These are phyloP conservation scores for Coemansia reversa DNA, from an alignment of 192 early-diverging fungal species.

Conservation along the genomic window DNA sequence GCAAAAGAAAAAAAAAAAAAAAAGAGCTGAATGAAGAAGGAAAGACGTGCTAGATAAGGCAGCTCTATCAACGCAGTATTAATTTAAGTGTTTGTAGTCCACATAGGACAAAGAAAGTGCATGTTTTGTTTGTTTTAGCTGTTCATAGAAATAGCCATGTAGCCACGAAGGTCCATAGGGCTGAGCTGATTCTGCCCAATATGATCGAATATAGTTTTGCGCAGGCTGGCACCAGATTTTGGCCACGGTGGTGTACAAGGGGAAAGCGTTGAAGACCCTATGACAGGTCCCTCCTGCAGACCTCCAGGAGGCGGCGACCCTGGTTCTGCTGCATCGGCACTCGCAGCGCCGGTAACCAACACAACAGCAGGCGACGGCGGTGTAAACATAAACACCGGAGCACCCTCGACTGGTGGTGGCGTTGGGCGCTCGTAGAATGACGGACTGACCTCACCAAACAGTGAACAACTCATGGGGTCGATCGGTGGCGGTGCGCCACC, in stretches of 20 bases:
- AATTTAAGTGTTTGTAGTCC: slow-evolving; percentile 1
- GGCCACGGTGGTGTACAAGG: slow-evolving; percentile 52
- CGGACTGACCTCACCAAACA: slow-evolving; percentile 48
- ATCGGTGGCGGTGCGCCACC: background rate
- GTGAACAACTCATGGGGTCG: slow-evolving; percentile 6
- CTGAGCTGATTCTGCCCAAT: slow-evolving; percentile 46
- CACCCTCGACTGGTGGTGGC: slow-evolving; percentile 30
- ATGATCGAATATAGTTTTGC: slow-evolving; percentile 50
- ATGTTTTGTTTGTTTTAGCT: slow-evolving; percentile 16
- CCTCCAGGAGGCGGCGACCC: background rate
- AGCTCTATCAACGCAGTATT: background rate
- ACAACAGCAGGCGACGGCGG: slow-evolving; percentile 36
- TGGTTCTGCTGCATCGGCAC: background rate
- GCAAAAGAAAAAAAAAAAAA: background rate
- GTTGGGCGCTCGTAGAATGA: slow-evolving; percentile 30
- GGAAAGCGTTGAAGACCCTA: slow-evolving; percentile 12
- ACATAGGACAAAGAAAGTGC: background rate
- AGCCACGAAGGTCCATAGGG: slow-evolving; percentile 49
- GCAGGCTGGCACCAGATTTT: slow-evolving; percentile 36
- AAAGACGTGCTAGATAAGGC: background rate
- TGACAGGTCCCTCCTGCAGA: background rate
- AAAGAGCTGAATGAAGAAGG: too few species aligned
- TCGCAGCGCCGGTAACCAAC: background rate
- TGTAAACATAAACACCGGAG: slow-evolving; percentile 43
- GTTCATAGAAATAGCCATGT: slow-evolving; percentile 48